Conservation (phyloP, 2,329 filamentous ascomycete genomes). For the Didymella lethalis region DNA sequence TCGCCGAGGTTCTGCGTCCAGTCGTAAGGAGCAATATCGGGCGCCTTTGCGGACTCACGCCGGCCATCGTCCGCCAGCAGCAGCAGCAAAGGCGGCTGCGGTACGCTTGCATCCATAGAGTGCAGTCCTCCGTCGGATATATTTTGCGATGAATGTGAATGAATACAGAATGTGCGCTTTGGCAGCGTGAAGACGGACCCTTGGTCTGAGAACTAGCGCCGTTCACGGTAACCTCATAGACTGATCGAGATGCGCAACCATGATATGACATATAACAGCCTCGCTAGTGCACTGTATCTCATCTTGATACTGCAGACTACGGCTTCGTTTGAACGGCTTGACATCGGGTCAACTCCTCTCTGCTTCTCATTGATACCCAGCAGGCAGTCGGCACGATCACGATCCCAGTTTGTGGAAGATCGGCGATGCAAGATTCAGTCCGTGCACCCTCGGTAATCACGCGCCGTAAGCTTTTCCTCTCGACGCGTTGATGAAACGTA, state of each 20-base stretch:
- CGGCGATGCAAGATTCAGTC: too few relatives aligned
- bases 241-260: background rate
- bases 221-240: too few relatives aligned
- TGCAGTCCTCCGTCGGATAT: background rate
- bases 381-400: background rate
- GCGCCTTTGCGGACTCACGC: background rate
- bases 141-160: background rate
- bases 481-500: background rate
- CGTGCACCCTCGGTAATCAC: background rate
- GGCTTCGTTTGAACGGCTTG: background rate
- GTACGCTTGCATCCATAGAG: background rate
- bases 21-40: constrained; percentile 10
- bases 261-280: background rate
- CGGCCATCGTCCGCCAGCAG: background rate
- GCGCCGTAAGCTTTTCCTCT: background rate
- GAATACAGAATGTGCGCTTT: background rate
- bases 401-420: too few relatives aligned
- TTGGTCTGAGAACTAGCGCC: too few relatives aligned
- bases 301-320: background rate
- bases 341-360: background rate
- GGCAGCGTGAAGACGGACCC: background rate
- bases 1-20: constrained; percentile 34
- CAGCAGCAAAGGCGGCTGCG: background rate
- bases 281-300: background rate
- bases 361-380: background rate